These are phyloP conservation scores for Nothophaeocryptopus gaeumannii DNA, from an alignment of 2,329 filamentous ascomycete genomes.

Conservation along the genomic window DNA sequence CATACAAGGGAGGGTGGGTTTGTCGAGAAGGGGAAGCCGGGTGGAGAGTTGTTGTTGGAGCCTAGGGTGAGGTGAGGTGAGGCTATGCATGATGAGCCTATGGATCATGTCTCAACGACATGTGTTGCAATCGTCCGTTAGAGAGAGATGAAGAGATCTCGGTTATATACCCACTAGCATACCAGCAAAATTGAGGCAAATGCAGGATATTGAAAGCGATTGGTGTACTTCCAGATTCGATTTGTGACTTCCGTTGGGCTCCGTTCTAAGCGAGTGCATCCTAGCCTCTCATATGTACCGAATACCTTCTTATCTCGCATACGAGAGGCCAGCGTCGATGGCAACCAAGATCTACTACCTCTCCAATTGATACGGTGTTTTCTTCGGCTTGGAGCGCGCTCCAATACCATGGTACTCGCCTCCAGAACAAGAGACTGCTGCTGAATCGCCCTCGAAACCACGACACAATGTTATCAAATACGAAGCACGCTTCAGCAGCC, in stretches of 20 bases:
- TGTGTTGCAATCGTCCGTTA: too few relatives aligned
- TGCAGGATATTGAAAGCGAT: not conserved
- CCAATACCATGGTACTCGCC: too few relatives aligned
- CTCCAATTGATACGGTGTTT: too few relatives aligned
- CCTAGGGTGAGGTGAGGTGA: conserved; percentile 34
- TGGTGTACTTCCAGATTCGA: conserved; percentile 1
- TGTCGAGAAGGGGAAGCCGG: conserved; percentile 53
- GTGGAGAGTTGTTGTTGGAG: conserved; percentile 53
- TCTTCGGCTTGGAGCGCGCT: too few relatives aligned
- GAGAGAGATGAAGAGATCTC: not conserved
- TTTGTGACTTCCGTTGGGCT: not conserved
- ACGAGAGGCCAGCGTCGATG: too few relatives aligned
- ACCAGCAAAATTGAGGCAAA: too few relatives aligned
- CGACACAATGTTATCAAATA: too few relatives aligned
- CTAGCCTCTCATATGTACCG: not conserved
- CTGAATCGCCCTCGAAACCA: too few relatives aligned
- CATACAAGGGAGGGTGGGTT: conserved; percentile 67
- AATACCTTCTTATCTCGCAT: too few relatives aligned
- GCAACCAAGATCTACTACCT: too few relatives aligned
- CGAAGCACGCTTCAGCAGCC: too few relatives aligned
- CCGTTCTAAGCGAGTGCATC: not conserved
- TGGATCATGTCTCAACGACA: not conserved
- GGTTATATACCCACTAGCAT: not conserved
- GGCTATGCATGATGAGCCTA: not conserved
- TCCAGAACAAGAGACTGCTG: too few relatives aligned